A percentile compares a stretch with the other conserved stretches of the same genome.
Evolutionary conservation across 768 basidiomycete species (phyloP).

Genomic region (Hericium erinaceus): DNA sequence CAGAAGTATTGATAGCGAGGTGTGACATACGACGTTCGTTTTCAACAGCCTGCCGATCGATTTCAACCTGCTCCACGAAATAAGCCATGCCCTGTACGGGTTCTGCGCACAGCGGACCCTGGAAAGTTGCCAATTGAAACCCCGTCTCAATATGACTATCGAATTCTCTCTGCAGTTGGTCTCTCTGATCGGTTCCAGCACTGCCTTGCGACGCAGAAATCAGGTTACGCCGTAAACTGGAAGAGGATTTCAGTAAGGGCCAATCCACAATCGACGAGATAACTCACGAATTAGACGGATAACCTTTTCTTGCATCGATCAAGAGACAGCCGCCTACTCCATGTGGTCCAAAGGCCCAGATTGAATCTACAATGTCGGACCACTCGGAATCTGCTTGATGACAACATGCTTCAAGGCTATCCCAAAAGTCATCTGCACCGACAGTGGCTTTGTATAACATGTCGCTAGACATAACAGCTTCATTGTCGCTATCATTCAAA

Average conservation of each 20-base stretch:
- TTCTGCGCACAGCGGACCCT: conserved; percentile 92
- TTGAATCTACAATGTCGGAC: conserved; percentile 54
- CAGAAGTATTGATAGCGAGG: too few relatives aligned
- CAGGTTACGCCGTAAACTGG: conserved; percentile 45
- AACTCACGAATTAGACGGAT: conserved; percentile 46
- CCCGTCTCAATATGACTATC: conserved; percentile 84
- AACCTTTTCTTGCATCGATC: conserved; percentile 56
- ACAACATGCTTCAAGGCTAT: conserved; percentile 51
- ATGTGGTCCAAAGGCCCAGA: conserved; percentile 93
- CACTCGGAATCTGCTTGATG: conserved; percentile 69
- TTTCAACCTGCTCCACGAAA: conserved; percentile 69
- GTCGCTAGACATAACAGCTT: conserved; percentile 46
- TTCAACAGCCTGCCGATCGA: conserved; percentile 49
- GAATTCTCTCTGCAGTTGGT: conserved; percentile 40
- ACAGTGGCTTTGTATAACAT: conserved; percentile 55
- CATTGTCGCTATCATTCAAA: conserved; percentile 24
- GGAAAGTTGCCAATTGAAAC: conserved; percentile 90
- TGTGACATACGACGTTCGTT: conserved; percentile 53
- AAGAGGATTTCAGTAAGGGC: conserved; percentile 5
- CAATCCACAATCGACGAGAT: conserved; percentile 1
- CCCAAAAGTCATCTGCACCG: conserved; percentile 75
- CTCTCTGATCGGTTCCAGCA: conserved; percentile 14
- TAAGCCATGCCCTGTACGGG: conserved; percentile 91
- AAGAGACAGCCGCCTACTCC: conserved; percentile 79
- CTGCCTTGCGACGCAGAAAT: conserved; percentile 27